Percentiles rank a stretch among this genome's conserved stretches.
Evolutionary conservation across 2,329 filamentous ascomycete genomes (phyloP).

Genomic region (Xylogone sp.): DNA sequence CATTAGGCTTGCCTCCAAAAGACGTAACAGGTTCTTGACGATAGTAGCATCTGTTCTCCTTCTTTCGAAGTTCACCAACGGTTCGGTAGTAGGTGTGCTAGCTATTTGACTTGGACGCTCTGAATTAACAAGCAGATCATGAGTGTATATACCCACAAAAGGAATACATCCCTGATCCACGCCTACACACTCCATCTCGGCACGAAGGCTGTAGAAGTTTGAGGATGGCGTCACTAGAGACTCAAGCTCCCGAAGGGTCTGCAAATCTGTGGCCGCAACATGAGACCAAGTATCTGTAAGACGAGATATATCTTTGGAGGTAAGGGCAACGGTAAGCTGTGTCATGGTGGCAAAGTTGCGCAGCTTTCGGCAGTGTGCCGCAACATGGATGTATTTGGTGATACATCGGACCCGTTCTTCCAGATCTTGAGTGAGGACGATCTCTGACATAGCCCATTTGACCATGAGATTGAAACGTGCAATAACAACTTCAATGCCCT

Average conservation of each 20-base stretch:
- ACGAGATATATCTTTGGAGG: constrained; percentile 67
- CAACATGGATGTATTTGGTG: constrained; percentile 80
- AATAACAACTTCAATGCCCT: constrained; percentile 78
- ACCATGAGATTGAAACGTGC: constrained; percentile 86
- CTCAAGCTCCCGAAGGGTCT: constrained; percentile 66
- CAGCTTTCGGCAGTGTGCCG: constrained; percentile 68
- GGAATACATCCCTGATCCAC: constrained; percentile 73
- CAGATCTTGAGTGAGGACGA: constrained; percentile 67
- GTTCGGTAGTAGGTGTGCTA: constrained; percentile 60
- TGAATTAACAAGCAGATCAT: constrained; percentile 77
- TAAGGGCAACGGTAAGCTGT: constrained; percentile 73
- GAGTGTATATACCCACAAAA: constrained; percentile 80
- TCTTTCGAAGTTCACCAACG: constrained; percentile 78
- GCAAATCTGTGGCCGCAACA: constrained; percentile 61
- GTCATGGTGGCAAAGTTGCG: constrained; percentile 83
- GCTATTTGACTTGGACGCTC: constrained; percentile 74
- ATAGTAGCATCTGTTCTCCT: constrained; percentile 72
- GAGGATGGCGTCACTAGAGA: constrained; percentile 69
- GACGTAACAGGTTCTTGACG: constrained; percentile 72
- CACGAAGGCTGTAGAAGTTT: constrained; percentile 73
- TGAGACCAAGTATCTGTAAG: constrained; percentile 68
- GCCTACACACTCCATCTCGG: constrained; percentile 71
- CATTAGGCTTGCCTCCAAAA: constrained; percentile 74
- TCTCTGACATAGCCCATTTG: constrained; percentile 80
- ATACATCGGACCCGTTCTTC: constrained; percentile 73